These are phyloP conservation scores for Sarocladiaceae sp. DNA, from an alignment of 2,329 filamentous ascomycete species.

Conservation along the genomic window DNA sequence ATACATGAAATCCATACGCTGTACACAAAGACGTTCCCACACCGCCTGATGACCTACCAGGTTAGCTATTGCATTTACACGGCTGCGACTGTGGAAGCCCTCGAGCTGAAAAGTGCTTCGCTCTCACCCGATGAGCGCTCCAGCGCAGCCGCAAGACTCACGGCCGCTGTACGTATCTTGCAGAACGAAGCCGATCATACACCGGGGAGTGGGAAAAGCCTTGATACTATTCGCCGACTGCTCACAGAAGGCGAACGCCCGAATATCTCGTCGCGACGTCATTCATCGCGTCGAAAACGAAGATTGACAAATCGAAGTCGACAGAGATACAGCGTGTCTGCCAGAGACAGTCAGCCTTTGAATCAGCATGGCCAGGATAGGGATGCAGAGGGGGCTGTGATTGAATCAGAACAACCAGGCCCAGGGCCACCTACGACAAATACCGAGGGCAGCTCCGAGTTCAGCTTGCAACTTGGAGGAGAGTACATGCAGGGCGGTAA, in stretches of 20 bases:
- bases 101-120: conserved; percentile 9
- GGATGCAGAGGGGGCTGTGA: too few relatives aligned
- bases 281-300: not conserved
- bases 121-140: not conserved
- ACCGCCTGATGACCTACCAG: conserved; percentile 19
- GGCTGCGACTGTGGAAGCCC: conserved; percentile 14
- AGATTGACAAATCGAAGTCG: not conserved
- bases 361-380: too few relatives aligned
- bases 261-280: not conserved
- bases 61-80: conserved; percentile 20
- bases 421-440: not conserved
- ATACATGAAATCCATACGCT: conserved; percentile 62
- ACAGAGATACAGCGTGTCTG: not conserved
- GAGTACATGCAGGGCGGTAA: too few relatives aligned
- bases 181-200: conserved; percentile 14
- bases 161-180: conserved; percentile 10
- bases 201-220: conserved; percentile 13
- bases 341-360: too few relatives aligned
- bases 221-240: conserved; percentile 13
- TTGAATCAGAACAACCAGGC: not conserved
- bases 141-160: conserved; percentile 1
- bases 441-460: not conserved
- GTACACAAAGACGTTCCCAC: conserved; percentile 15
- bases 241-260: not conserved
- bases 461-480: not conserved